Percentiles rank a stretch among this genome's conserved stretches.
phyloP scores from a whole-genome alignment of 208 protist species.

The Vickermania ingenoplastis region DNA sequence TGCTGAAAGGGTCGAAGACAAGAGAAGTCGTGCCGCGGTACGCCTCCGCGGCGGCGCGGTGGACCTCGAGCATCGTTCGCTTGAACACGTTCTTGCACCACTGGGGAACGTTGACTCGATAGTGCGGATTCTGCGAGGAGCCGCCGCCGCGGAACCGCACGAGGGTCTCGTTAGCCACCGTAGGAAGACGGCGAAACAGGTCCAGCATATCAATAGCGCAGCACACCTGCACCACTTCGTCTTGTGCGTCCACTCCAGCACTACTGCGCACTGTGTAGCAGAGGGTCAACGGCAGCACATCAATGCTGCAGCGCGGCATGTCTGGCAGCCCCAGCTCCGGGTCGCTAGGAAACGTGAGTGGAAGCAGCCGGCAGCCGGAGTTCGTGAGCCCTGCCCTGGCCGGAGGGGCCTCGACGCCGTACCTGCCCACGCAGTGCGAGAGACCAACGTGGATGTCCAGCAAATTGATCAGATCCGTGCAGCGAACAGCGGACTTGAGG shows the following conservation, averaged over 20 bases:
- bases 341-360: background rate
- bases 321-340: background rate
- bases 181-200: slow-evolving; percentile 3
- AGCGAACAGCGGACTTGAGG: background rate
- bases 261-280: background rate
- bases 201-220: slow-evolving; percentile 5
- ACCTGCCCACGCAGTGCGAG: background rate
- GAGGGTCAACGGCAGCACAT: background rate
- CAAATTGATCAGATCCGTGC: background rate
- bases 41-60: background rate
- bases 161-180: background rate
- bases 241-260: background rate
- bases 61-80: slow-evolving; percentile 1
- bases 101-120: background rate
- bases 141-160: background rate
- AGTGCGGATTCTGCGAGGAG: background rate
- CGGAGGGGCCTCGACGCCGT: background rate
- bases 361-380: background rate
- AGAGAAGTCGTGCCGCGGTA: background rate
- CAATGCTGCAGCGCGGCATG: background rate
- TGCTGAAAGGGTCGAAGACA: background rate
- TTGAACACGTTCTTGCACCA: slow-evolving; percentile 10
- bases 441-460: background rate
- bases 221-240: background rate
- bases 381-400: background rate